Percentiles rank a stretch among this genome's conserved stretches.
phyloP scores from a whole-genome alignment of 2,329 filamentous ascomycete genomes.

The Neofusicoccum cordaticola region DNA sequence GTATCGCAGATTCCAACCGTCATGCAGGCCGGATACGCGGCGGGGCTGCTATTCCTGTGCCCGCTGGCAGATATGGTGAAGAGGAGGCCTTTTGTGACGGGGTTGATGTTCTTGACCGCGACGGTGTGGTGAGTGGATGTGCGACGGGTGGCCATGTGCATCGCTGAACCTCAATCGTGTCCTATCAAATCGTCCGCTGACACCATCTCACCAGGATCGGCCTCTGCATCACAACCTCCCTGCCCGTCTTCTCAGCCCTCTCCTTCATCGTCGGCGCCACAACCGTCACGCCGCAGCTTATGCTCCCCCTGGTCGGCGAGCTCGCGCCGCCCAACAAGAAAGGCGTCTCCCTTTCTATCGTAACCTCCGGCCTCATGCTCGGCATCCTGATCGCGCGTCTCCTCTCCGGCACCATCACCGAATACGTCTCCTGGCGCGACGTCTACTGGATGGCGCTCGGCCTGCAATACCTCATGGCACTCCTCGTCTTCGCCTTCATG shows the following conservation, averaged over 20 bases:
- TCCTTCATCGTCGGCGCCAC: slow-evolving; percentile 74
- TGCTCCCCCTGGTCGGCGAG: slow-evolving; percentile 78
- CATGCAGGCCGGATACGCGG: slow-evolving; percentile 76
- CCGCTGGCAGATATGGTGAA: slow-evolving; percentile 69
- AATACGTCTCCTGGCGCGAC: slow-evolving; percentile 71
- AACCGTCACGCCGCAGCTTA: slow-evolving; percentile 71
- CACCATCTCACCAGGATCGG: slow-evolving; percentile 58
- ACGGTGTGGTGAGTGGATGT: slow-evolving; percentile 53
- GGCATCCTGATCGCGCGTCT: slow-evolving; percentile 75
- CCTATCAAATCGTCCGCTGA: neutral
- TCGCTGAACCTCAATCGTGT: too few relatives aligned
- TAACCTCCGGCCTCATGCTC: slow-evolving; percentile 71
- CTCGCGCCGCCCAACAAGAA: slow-evolving; percentile 68
- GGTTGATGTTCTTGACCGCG: slow-evolving; percentile 65
- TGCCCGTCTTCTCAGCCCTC: slow-evolving; percentile 64
- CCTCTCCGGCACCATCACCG: slow-evolving; percentile 70
- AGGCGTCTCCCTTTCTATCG: slow-evolving; percentile 68
- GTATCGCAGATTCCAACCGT: slow-evolving; percentile 69
- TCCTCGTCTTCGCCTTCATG: slow-evolving; percentile 68
- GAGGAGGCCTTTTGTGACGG: slow-evolving; percentile 67
- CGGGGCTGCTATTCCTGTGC: slow-evolving; percentile 69
- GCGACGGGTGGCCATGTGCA: neutral
- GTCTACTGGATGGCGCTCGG: slow-evolving; percentile 77
- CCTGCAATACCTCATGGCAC: slow-evolving; percentile 65
- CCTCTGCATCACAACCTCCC: slow-evolving; percentile 65